A percentile compares a stretch with the other conserved stretches of the same genome.
phyloP scores from a whole-genome alignment of 176 grass and related monocot species.

The Raddia guianensis region DNA sequence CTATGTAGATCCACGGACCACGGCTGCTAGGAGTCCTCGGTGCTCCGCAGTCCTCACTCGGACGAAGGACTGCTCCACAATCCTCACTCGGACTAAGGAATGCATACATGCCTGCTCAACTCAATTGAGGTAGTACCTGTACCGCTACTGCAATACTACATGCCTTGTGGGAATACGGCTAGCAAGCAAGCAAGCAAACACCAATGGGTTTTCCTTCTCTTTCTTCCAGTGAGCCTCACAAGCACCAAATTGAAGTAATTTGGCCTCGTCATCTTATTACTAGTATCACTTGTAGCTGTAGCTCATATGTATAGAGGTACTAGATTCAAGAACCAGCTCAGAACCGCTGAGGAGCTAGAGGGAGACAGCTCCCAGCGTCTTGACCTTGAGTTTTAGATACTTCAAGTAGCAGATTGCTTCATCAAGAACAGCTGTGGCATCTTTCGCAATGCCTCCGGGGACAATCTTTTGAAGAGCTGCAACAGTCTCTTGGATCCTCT shows the following conservation, averaged over 20 bases:
- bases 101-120: not conserved
- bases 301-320: slow-evolving; percentile 14
- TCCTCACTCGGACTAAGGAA: not conserved
- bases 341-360: slow-evolving; percentile 34
- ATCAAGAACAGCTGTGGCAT: slow-evolving; percentile 79
- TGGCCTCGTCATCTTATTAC: slow-evolving; percentile 26
- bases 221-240: not conserved
- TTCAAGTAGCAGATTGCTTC: slow-evolving; percentile 93
- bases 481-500: slow-evolving; percentile 89
- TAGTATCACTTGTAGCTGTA: not conserved
- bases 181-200: slow-evolving; percentile 1
- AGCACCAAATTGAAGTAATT: not conserved
- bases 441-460: slow-evolving; percentile 75
- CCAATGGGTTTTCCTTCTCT: slow-evolving; percentile 3
- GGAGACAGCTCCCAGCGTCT: slow-evolving; percentile 59
- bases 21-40: not conserved
- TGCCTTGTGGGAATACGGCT: not conserved
- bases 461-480: slow-evolving; percentile 75
- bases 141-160: not conserved
- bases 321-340: not conserved
- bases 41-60: not conserved
- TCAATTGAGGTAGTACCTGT: not conserved
- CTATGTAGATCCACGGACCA: not conserved
- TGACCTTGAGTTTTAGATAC: slow-evolving; percentile 87
- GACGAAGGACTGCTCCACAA: not conserved